phyloP scores from a whole-genome alignment of 345 rosid species.

The Lagerstroemia speciosa region DNA sequence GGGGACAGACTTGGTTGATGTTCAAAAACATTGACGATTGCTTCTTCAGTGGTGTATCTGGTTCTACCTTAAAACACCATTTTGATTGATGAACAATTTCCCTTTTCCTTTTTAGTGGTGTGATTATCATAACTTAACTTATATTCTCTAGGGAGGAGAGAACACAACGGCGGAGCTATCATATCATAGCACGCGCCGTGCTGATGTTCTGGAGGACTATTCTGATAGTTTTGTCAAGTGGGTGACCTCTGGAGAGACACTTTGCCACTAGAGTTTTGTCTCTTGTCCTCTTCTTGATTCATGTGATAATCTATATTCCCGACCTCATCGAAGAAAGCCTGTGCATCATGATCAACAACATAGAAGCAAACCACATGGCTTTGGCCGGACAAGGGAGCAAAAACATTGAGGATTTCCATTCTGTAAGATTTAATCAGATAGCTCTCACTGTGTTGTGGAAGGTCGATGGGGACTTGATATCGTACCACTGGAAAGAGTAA shows the following conservation, averaged over 20 bases:
- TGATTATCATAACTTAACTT: conserved; percentile 1
- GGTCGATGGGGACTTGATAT: not conserved
- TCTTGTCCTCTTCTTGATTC: not conserved
- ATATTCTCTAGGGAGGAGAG: conserved; percentile 44
- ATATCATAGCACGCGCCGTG: conserved; percentile 17
- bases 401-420: not conserved
- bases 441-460: not conserved
- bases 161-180: conserved; percentile 34
- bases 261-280: conserved; percentile 47
- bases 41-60: too few species aligned
- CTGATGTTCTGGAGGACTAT: conserved; percentile 42
- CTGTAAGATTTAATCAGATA: not conserved
- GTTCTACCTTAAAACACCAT: too few species aligned
- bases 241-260: conserved; percentile 69
- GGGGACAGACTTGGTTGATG: too few species aligned
- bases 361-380: not conserved
- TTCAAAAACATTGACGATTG: too few species aligned
- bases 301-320: not conserved
- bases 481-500: conserved; percentile 12
- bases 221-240: conserved; percentile 72
- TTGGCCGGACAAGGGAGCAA: not conserved
- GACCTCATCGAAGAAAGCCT: not conserved
- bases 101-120: not conserved
- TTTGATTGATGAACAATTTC: too few species aligned
- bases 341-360: not conserved